Evolutionary conservation across 2,329 filamentous ascomycete genomes (phyloP), one percentile per base, ranked within the genome.

Genomic region (Talaromyces piceae): DNA sequence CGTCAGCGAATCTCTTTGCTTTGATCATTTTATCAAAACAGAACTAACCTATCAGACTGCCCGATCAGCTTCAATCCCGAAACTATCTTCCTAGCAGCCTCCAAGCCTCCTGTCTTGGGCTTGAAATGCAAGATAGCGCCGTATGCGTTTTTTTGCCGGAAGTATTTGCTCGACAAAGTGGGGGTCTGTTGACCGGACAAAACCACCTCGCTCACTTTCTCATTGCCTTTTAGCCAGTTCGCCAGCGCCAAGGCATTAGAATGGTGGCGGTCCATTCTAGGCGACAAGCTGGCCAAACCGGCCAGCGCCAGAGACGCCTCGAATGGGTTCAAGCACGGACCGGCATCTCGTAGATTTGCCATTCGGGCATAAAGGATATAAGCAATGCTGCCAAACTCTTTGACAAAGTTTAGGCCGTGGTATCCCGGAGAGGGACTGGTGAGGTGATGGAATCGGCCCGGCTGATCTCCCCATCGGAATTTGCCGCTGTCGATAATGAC

Each of bases 351-450:
- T 53, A 89, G 77, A 59, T 88, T 81, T 75, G 93, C 88, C 39
- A 93, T 86, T 49, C 88, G 81, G 26, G 85, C 80, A 45, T 87
- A 82, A 63, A 91, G 83, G 63, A 85, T 85, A 70, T 88, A 93
- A 37, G 85, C 80, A 59, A 87, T 80, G 54, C 80, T 69, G 33
- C 88, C 88, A 60, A 94, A 93, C 0, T 87, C 88, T 59, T 93
- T 87, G 78, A 81, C 91, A 78, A 93, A 93, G 69, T 87, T 88
- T 57, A 94, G 79, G 28, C 88, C 88, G 72, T 94, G 88, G 75
- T 93, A 94, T 48, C 88, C 88, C 51, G 86, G 84, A 0, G 84
- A 82, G 1, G 88, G 88, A 70, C 91, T 85, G 57, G 85, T 79
- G 74, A 94, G 86, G 68, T 91, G 85, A 3, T 88, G 88, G 76